These are phyloP conservation scores for Cynara cardunculus DNA, from an alignment of 129 eudicot genomes.

Conservation along the genomic window DNA sequence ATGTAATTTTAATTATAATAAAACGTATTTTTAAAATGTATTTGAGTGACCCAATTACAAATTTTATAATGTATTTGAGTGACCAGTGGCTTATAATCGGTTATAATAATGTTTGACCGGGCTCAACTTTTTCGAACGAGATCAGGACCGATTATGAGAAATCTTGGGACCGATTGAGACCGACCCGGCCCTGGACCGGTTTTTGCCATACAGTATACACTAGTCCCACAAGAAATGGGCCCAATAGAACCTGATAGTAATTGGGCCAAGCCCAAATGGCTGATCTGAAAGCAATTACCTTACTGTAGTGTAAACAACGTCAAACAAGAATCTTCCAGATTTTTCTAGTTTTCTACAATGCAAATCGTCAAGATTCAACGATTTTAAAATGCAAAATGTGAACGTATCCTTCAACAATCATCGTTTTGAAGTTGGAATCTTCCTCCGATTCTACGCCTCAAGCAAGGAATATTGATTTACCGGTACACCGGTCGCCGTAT, in stretches of 20 bases:
- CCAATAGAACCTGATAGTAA: background rate
- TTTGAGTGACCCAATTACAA: too few relatives aligned
- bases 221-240: background rate
- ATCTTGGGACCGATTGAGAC: too few relatives aligned
- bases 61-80: too few relatives aligned
- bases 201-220: too few relatives aligned
- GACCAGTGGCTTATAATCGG: too few relatives aligned
- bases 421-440: background rate
- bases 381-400: background rate
- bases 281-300: background rate
- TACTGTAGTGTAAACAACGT: background rate
- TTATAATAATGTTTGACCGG: too few relatives aligned
- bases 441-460: constrained; percentile 19
- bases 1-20: too few relatives aligned
- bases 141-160: too few relatives aligned
- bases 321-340: constrained; percentile 14
- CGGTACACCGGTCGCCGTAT: constrained; percentile 6
- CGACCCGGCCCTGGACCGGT: too few relatives aligned
- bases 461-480: background rate
- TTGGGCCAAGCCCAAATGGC: background rate
- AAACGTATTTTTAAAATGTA: too few relatives aligned
- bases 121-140: too few relatives aligned
- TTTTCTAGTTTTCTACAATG: background rate
- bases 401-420: constrained; percentile 3
- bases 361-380: constrained; percentile 4